These are phyloP conservation scores for Botryotinia globosa DNA, from an alignment of 2,329 filamentous ascomycete genomes.

Conservation along the genomic window DNA sequence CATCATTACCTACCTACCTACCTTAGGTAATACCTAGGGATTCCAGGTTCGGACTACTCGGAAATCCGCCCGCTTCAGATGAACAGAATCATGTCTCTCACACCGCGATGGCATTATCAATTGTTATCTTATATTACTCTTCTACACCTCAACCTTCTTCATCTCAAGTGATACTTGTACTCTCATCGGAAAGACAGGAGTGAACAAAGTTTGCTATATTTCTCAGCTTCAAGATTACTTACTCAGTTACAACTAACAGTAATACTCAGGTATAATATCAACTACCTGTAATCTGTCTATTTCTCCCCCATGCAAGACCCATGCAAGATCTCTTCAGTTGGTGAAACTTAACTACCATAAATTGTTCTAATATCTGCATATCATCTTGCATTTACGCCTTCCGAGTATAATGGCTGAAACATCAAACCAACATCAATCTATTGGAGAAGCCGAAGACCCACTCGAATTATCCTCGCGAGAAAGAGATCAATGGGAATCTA, in stretches of 20 bases:
- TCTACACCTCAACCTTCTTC: background rate
- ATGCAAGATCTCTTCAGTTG: background rate
- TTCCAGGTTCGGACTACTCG: background rate
- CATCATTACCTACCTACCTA: background rate
- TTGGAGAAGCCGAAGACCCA: slow-evolving; percentile 20
- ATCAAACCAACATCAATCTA: background rate
- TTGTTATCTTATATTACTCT: background rate
- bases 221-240: background rate
- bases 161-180: background rate
- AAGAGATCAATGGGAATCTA: slow-evolving; percentile 32
- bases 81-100: background rate
- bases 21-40: too few species aligned
- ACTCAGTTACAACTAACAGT: background rate
- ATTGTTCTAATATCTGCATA: background rate
- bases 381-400: background rate
- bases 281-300: background rate
- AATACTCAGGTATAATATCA: background rate
- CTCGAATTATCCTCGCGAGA: slow-evolving; percentile 16
- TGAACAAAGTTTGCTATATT: background rate
- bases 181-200: background rate
- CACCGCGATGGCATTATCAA: slow-evolving; percentile 7
- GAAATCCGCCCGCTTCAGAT: background rate
- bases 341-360: background rate
- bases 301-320: background rate
- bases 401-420: slow-evolving; percentile 16